These are phyloP conservation scores for Botrytis tulipae DNA, from an alignment of 2,329 filamentous ascomycete genomes.

Conservation along the genomic window DNA sequence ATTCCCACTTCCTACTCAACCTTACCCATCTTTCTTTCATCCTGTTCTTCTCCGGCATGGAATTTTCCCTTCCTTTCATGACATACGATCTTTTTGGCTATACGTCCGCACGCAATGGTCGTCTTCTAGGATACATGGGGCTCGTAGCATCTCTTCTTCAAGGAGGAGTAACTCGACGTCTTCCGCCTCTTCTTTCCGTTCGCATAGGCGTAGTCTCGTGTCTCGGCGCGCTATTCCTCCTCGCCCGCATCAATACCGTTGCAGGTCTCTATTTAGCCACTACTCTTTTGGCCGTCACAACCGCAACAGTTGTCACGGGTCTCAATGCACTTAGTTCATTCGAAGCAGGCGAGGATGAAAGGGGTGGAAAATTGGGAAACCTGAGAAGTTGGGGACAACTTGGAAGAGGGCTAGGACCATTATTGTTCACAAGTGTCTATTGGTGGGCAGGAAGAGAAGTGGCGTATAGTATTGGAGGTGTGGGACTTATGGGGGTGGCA, in stretches of 20 bases:
- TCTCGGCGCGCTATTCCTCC: slow-evolving; percentile 74
- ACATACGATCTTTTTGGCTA: slow-evolving; percentile 92
- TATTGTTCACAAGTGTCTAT: slow-evolving; percentile 92
- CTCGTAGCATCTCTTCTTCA: slow-evolving; percentile 90
- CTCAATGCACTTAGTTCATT: slow-evolving; percentile 90
- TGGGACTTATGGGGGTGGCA: slow-evolving; percentile 74
- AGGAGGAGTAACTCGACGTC: slow-evolving; percentile 81
- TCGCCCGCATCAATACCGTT: slow-evolving; percentile 68
- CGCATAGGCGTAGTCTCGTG: slow-evolving; percentile 76
- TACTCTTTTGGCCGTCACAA: slow-evolving; percentile 81
- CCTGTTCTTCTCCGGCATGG: slow-evolving; percentile 96
- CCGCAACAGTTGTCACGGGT: slow-evolving; percentile 90
- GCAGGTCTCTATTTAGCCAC: slow-evolving; percentile 76
- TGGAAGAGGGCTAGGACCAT: slow-evolving; percentile 79
- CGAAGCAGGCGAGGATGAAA: slow-evolving; percentile 75
- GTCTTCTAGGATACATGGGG: slow-evolving; percentile 85
- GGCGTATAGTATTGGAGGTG: slow-evolving; percentile 78
- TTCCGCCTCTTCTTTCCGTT: slow-evolving; percentile 78
- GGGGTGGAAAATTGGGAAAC: slow-evolving; percentile 82
- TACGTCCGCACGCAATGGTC: slow-evolving; percentile 74
- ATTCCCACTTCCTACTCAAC: slow-evolving; percentile 81
- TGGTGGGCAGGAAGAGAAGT: slow-evolving; percentile 94
- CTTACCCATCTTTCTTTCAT: slow-evolving; percentile 85
- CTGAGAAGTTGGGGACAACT: slow-evolving; percentile 82
- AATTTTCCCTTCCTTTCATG: slow-evolving; percentile 96